These are phyloP conservation scores for Ophiostoma sp. DNA, from an alignment of 2,329 filamentous ascomycete genomes.

Conservation along the genomic window DNA sequence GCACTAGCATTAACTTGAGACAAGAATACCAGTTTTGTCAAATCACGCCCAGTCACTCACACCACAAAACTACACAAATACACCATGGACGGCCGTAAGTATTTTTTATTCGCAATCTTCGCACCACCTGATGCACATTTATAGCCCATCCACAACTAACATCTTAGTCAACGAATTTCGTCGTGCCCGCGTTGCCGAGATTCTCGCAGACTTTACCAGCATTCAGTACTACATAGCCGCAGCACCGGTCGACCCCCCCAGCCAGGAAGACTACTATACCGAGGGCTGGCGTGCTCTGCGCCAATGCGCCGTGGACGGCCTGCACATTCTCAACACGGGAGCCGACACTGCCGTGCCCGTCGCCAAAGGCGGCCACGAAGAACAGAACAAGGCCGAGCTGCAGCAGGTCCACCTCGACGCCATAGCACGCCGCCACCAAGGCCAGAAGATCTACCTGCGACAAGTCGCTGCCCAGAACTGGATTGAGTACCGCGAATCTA, in stretches of 20 bases:
- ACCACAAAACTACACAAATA: not conserved
- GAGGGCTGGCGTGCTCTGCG: slow-evolving; percentile 59
- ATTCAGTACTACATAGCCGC: slow-evolving; percentile 59
- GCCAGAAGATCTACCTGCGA: slow-evolving; percentile 59
- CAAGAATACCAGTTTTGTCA: not conserved
- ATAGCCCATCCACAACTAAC: not conserved
- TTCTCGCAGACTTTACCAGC: slow-evolving; percentile 57
- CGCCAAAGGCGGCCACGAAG: slow-evolving; percentile 49
- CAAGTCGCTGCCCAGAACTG: slow-evolving; percentile 57
- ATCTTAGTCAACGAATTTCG: slow-evolving; percentile 55
- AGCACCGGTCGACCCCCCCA: slow-evolving; percentile 49
- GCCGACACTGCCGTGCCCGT: slow-evolving; percentile 56
- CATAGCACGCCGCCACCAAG: slow-evolving; percentile 57
- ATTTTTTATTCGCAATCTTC: not conserved
- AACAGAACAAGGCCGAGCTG: slow-evolving; percentile 58
- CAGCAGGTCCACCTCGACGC: slow-evolving; percentile 58
- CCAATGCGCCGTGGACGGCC: slow-evolving; percentile 58
- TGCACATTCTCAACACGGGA: slow-evolving; percentile 59
- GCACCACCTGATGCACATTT: not conserved
- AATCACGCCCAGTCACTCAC: not conserved
- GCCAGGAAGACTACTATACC: slow-evolving; percentile 57
- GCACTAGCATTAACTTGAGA: not conserved
- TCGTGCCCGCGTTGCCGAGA: slow-evolving; percentile 54
- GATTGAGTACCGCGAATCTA: slow-evolving; percentile 49
- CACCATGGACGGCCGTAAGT: slow-evolving; percentile 29